Percentiles rank a stretch among this genome's conserved stretches.
phyloP scores from a whole-genome alignment of 192 early-diverging fungal genomes.

The Kappamyces sp. region DNA sequence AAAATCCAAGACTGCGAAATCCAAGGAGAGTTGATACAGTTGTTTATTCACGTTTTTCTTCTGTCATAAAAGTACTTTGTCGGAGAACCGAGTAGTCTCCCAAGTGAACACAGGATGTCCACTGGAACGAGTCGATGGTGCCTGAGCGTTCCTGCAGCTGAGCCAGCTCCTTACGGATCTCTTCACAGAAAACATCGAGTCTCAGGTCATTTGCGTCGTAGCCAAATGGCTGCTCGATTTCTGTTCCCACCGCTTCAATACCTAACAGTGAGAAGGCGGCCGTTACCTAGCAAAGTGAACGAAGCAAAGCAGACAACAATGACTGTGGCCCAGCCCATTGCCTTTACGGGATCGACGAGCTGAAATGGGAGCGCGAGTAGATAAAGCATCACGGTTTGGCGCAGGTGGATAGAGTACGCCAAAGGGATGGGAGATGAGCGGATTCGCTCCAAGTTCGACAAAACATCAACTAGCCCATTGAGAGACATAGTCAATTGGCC shows the following conservation, averaged over 20 bases:
- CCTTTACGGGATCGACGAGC: constrained; percentile 22
- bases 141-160: constrained; percentile 8
- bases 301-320: constrained; percentile 60
- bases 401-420: constrained; percentile 65
- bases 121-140: not conserved
- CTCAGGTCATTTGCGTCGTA: constrained; percentile 32
- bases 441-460: constrained; percentile 67
- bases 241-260: constrained; percentile 66
- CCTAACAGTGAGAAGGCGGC: constrained; percentile 45
- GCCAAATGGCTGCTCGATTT: constrained; percentile 85
- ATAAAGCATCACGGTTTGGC: constrained; percentile 59
- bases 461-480: constrained; percentile 47
- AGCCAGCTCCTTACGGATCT: constrained; percentile 4
- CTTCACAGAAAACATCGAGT: constrained; percentile 21
- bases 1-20: no score
- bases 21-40: no score
- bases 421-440: constrained; percentile 61
- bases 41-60: not conserved
- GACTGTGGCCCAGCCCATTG: constrained; percentile 49
- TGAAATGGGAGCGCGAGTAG: constrained; percentile 59
- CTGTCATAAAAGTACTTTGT: not conserved
- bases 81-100: constrained; percentile 26
- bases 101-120: constrained; percentile 14
- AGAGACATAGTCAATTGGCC: constrained; percentile 20
- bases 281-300: constrained; percentile 50